Evolutionary conservation across 331 rosid genomes (phyloP).

Genomic region (Dryas integrifolia): DNA sequence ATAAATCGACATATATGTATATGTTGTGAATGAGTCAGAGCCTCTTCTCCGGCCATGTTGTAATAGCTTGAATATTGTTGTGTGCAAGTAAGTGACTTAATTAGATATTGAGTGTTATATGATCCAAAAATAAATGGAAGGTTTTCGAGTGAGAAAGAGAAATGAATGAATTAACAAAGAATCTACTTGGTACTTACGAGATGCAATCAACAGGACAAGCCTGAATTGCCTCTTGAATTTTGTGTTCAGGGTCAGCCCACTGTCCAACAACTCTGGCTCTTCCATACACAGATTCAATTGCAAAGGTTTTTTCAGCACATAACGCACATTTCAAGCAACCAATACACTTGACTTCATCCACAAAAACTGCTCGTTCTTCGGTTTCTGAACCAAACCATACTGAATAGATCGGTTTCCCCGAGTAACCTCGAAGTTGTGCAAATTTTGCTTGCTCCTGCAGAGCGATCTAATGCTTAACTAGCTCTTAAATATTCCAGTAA

Average conservation of each 20-base stretch:
- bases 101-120: too few species aligned
- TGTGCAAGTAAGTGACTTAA: too few species aligned
- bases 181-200: slow-evolving; percentile 51
- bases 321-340: slow-evolving; percentile 94
- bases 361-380: slow-evolving; percentile 79
- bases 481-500: too few species aligned
- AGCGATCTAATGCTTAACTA: neutral
- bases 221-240: slow-evolving; percentile 69
- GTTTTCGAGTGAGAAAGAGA: neutral
- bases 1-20: too few species aligned
- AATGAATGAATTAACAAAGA: neutral
- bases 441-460: slow-evolving; percentile 77
- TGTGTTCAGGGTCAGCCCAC: slow-evolving; percentile 83
- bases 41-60: too few species aligned
- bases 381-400: slow-evolving; percentile 71
- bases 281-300: slow-evolving; percentile 84
- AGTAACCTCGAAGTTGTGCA: slow-evolving; percentile 73
- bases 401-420: slow-evolving; percentile 79
- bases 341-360: slow-evolving; percentile 81
- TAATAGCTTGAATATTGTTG: too few species aligned
- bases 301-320: slow-evolving; percentile 80
- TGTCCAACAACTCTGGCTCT: slow-evolving; percentile 96
- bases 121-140: too few species aligned
- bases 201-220: slow-evolving; percentile 94
- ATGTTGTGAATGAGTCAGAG: too few species aligned